These are phyloP conservation scores for Argentina anserina DNA, from an alignment of 306 rosid genomes.

Conservation along the genomic window DNA sequence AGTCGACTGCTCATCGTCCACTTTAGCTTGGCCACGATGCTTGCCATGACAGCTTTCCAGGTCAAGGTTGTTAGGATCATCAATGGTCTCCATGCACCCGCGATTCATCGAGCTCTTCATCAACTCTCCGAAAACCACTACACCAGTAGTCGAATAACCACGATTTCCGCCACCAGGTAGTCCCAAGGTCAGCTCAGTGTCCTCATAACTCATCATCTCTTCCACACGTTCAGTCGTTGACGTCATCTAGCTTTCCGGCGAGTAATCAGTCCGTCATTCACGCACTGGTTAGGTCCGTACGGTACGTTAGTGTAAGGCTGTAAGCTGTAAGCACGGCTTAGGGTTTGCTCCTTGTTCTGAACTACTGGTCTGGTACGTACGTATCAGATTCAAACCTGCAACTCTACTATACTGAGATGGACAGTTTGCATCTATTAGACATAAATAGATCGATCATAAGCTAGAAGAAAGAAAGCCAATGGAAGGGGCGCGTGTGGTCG, in stretches of 20 bases:
- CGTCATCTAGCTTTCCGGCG: not conserved
- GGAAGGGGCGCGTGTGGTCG: constrained; percentile 16
- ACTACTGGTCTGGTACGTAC: too few relatives aligned
- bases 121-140: not conserved
- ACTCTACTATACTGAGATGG: not conserved
- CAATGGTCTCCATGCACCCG: constrained; percentile 21
- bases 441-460: constrained; percentile 4
- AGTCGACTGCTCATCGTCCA: not conserved
- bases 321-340: too few relatives aligned
- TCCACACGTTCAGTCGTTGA: not conserved
- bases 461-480: too few relatives aligned
- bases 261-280: too few relatives aligned
- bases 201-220: constrained; percentile 19
- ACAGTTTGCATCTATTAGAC: not conserved
- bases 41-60: not conserved
- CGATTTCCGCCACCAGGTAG: constrained; percentile 15
- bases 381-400: not conserved
- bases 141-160: not conserved
- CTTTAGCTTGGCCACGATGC: not conserved
- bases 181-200: constrained; percentile 31
- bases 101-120: constrained; percentile 14
- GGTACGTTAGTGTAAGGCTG: too few relatives aligned
- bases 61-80: not conserved
- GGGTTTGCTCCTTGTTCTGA: too few relatives aligned
- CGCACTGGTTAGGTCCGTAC: too few relatives aligned